Evolutionary conservation across 768 basidiomycete genomes (phyloP), one percentile per base, ranked within the genome.

Genomic region (Albatrellus ellisii): DNA sequence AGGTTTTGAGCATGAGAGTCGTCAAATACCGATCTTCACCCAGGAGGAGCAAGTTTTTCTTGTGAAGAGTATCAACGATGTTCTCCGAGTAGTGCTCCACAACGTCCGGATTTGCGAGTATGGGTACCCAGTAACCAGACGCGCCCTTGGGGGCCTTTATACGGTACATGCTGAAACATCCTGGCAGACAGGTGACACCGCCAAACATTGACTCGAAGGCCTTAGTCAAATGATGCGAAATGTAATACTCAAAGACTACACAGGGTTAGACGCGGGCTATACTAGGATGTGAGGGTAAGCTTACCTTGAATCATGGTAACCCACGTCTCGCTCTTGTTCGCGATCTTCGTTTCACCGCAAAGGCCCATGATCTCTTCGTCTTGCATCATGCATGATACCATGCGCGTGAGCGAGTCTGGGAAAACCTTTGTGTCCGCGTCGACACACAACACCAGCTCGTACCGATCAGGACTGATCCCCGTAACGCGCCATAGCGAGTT

Each of bases 181-280:
- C 95, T 18, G 95, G 95, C 50, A 99, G 71, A 74, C 95, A 99
- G 43, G 95, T 98, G 6, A 99, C 95, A 71, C 94, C 91, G 55
- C 95, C 95, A 54, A 98, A 98, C 81, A 94, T 92, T 3, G 92
- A 90, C 65, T 99, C 95, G 69, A 98, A 98, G 3, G 94, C 94
- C 68, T 99, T 99, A 28, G 90, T 94, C 72, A 92, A 74, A 60
- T 98, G 94, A 58, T 99, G 95, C 7, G 95, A 97, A 64, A 97
- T 95, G 69, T 98, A 99, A 62, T 99, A 99, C 63, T 99, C 94
- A 60, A 99, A 99, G 43, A 98, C 95, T 97, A 51, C 43, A 46
- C 44, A 40, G 6, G 8, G 20, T 9, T 28, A 39, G 6, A 28
- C 10, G 32, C 34, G 15, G 10, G 2, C 4, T 5, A 14, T 3